Evolutionary conservation across 495 filamentous ascomycete species (phyloP), one percentile per base, ranked within the genome.

Genomic region (Aspergillus indologenus): DNA sequence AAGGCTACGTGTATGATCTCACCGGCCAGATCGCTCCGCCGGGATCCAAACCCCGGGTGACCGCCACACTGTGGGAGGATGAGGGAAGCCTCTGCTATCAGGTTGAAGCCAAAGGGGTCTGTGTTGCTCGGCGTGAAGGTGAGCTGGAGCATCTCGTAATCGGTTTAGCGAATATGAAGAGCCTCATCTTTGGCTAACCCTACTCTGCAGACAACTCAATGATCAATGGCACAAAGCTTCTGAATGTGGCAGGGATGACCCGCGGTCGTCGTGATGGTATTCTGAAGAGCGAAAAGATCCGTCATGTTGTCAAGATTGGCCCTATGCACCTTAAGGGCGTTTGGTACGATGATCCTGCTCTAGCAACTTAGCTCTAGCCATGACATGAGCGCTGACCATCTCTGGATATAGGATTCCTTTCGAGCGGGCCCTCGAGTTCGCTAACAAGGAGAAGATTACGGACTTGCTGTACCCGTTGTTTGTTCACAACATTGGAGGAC

Each of bases 261-360:
- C 84, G 94, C 64, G 94, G 94, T 44, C 88, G 94, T 53, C 85
- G 94, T 66, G 94, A 98, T 70, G 94, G 94, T 46, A 98, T 98
- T 60, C 75, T 98, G 47, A 98, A 98, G 78, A 97, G 94, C 72
- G 94, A 98, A 70, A 98, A 98, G 72, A 83, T 91, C 34, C 84
- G 94, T 23, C 92, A 97, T 75, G 94, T 98, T 15, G 94, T 98
- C 53, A 98, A 98, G 75, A 98, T 98, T 66, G 94, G 94, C 0
- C 94, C 94, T 4, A 98, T 98, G 94, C 94, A 98, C 68, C 77
- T 98, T 23, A 98, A 98, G 74, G 94, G 94, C 66, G 94, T 98
- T 57, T 98, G 94, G 94, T 98, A 83, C 72, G 92, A 54, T 49
- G 5, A 15, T 31, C 17, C 57, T 53, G 43, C 44, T 17, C 15